Evolutionary conservation across 192 early-diverging fungal species (phyloP).

Genomic region (Blastocladiella britannica): DNA sequence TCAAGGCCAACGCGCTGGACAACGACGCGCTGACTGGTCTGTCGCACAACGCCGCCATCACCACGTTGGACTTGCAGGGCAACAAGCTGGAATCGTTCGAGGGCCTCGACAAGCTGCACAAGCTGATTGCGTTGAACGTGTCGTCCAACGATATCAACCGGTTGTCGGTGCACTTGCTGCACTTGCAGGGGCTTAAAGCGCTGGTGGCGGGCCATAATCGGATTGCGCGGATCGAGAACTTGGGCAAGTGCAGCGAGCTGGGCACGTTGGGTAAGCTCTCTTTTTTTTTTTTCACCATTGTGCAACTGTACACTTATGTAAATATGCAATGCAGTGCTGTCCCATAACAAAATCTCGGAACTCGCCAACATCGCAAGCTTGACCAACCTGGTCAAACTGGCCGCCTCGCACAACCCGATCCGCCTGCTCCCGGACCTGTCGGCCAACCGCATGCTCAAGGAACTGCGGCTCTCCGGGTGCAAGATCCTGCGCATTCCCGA

Average conservation of each 20-base stretch:
- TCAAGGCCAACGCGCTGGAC: slow-evolving; percentile 31
- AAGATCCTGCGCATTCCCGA: slow-evolving; percentile 38
- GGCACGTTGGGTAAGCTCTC: slow-evolving; percentile 39
- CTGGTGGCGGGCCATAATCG: slow-evolving; percentile 60
- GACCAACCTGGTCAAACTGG: slow-evolving; percentile 49
- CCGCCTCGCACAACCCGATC: slow-evolving; percentile 49
- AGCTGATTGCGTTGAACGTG: slow-evolving; percentile 29
- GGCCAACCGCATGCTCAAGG: slow-evolving; percentile 31
- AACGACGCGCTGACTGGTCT: slow-evolving; percentile 28
- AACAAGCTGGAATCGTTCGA: slow-evolving; percentile 39
- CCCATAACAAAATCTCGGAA: slow-evolving; percentile 46
- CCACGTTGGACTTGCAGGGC: slow-evolving; percentile 37
- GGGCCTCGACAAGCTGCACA: slow-evolving; percentile 27
- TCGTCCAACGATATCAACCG: slow-evolving; percentile 20
- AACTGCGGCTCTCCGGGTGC: slow-evolving; percentile 59
- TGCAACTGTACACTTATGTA: too few relatives aligned
- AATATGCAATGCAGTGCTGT: slow-evolving; percentile 30
- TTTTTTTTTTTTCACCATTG: slow-evolving; percentile 5
- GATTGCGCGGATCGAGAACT: slow-evolving; percentile 40
- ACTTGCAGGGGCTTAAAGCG: slow-evolving; percentile 44
- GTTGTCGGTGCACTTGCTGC: slow-evolving; percentile 32
- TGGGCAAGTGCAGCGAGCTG: slow-evolving; percentile 29
- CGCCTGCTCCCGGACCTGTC: slow-evolving; percentile 44
- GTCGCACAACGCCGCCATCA: slow-evolving; percentile 26
- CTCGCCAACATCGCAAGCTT: slow-evolving; percentile 32